phyloP scores from a whole-genome alignment of 1,284 basidiomycete genomes.

The Athelia sp. region DNA sequence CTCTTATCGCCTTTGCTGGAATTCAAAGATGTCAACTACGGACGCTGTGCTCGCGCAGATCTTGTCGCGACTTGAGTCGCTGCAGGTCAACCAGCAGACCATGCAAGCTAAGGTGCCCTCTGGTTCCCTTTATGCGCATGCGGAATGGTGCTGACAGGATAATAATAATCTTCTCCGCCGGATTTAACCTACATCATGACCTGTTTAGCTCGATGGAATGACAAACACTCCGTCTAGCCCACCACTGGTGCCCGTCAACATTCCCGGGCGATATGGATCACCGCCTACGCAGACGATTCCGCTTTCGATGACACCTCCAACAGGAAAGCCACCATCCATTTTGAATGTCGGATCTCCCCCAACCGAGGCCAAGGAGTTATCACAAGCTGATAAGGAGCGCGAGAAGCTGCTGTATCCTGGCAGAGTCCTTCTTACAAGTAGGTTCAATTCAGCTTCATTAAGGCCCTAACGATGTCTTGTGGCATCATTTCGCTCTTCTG shows the following conservation, averaged over 20 bases:
- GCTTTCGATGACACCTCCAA: neutral
- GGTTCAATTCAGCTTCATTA: constrained; percentile 20
- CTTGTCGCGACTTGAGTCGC: constrained; percentile 57
- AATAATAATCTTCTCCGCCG: neutral
- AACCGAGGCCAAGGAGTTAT: neutral
- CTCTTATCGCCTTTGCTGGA: too few species aligned
- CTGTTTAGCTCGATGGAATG: constrained; percentile 32
- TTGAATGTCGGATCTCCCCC: neutral
- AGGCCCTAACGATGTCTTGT: too few species aligned
- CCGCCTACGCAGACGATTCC: constrained; percentile 9
- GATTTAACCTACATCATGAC: too few species aligned
- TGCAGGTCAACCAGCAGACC: constrained; percentile 64
- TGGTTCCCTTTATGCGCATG: neutral
- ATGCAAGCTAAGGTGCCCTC: constrained; percentile 64
- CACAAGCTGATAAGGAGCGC: constrained; percentile 52
- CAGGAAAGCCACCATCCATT: constrained; percentile 6
- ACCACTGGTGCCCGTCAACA: constrained; percentile 18
- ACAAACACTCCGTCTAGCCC: constrained; percentile 17
- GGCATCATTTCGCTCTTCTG: too few species aligned
- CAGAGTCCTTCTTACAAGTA: constrained; percentile 78
- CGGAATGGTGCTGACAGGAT: neutral
- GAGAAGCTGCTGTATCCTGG: constrained; percentile 74
- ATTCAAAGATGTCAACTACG: constrained; percentile 36
- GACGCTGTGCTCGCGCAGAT: constrained; percentile 71
- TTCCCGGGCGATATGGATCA: constrained; percentile 15